Evolutionary conservation across 2,329 filamentous ascomycete species (phyloP), one percentile per base, ranked within the genome.

Genomic region (Pseudogymnoascus sp.): DNA sequence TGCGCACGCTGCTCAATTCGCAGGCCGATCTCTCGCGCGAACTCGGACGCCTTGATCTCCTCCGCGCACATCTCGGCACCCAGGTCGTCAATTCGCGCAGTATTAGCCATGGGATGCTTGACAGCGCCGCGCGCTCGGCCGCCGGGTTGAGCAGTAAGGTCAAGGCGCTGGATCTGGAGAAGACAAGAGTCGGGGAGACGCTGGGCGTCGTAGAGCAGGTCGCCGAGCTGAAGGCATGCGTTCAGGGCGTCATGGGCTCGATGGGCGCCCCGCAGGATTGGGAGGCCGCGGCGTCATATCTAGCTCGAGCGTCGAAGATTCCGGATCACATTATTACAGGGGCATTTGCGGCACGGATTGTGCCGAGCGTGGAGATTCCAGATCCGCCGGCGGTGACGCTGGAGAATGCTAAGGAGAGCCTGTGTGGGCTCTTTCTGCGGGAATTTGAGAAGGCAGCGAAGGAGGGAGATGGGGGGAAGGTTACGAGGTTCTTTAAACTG

Each of bases 181-280:
- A 97, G 79, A 87, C 87, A 64, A 85, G 92, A 29, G 93, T 99
- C 7, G 93, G 95, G 74, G 88, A 92, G 61, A 97, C 95, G 0
- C 79, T 99, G 64, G 84, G 88, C 7, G 92, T 97, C 2, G 95
- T 97, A 10, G 93, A 97, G 76, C 93, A 97, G 77, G 93, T 99
- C 12, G 90, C 91, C 4, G 95, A 99, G 80, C 87, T 99, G 68
- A 97, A 97, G 77, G 90, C 95, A 7, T 99, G 95, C 74, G 91
- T 97, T 37, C 86, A 97, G 65, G 95, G 95, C 47, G 93, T 97
- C 10, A 87, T 93, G 26, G 95, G 93, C 16, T 96, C 90, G 65
- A 99, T 99, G 95, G 95, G 93, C 36, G 93, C 93, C 4, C 91
- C 95, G 45, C 95, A 99, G 76, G 95, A 99, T 78, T 99, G 95